Evolutionary conservation across 805 yeast genomes (phyloP), one percentile per base, ranked within the genome.

Genomic region (Candida caryicola): DNA sequence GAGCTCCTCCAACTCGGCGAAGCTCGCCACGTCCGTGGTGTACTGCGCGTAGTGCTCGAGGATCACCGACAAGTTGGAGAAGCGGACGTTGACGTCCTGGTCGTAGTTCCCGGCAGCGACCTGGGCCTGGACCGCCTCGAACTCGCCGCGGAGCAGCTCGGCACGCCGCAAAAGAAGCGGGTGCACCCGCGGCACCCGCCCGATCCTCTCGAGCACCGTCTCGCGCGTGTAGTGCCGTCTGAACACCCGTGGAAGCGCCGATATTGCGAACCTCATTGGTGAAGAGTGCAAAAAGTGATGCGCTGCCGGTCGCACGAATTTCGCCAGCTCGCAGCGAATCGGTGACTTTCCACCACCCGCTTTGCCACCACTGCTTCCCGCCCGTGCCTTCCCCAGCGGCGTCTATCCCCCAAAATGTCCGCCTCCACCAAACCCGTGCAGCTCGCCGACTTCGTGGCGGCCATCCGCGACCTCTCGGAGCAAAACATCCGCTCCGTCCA

Each of bases 391-490:
- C n/a, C n/a, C n/a, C n/a, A n/a, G n/a, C n/a, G n/a, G n/a, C n/a
- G n/a, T n/a, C n/a, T n/a, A n/a, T n/a, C n/a, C n/a, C n/a, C n/a
- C n/a, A 18, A 4, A 17, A 41, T 37, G 45, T 31, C 42, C 7
- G 37, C 29, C 17, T n/a, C 32, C 6, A 23, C 40, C 5, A 28
- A 23, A 16, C 47, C 47, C 5, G 36, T 45, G 2, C 31, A 38
- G 5, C 23, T 43, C 17, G 27, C 9, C 15, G 80, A 80, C 42
- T 79, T 80, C 52, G 60, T 49, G 12, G 59, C 58, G 0, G 80
- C 82, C 26, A 69, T 79, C n/a, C 69, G 66, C 14, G 81, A 77
- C 1, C 68, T 80, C 17, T 58, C 78, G 0, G 76, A 72, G 29
- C 73, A 63, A 54, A 59, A 49, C n/a, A 30, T 54, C 3, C 16